phyloP scores from a whole-genome alignment of 805 yeast genomes.

The Naumovozyma dairenensis region DNA sequence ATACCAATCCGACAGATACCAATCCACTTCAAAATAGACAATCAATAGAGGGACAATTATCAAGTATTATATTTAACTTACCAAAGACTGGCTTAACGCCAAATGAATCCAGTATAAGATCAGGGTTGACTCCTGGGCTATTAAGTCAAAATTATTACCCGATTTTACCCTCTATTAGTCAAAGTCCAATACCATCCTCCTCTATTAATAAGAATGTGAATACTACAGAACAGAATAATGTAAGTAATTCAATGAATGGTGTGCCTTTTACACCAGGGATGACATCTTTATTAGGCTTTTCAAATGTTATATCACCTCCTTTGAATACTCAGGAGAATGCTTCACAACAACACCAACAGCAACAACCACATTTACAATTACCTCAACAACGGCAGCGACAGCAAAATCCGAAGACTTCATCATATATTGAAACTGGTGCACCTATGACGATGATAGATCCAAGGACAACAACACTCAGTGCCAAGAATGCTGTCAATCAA shows the following conservation, averaged over 20 bases:
- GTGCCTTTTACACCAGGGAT: slow-evolving; percentile 4
- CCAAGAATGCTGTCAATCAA: too few relatives aligned
- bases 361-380: too few relatives aligned
- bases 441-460: too few relatives aligned
- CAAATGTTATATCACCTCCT: background rate
- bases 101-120: slow-evolving; percentile 60
- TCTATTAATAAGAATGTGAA: background rate
- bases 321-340: background rate
- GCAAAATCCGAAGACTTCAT: too few relatives aligned
- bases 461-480: too few relatives aligned
- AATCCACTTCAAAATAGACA: slow-evolving; percentile 1
- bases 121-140: slow-evolving; percentile 61
- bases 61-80: slow-evolving; percentile 17
- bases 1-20: background rate
- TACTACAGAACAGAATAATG: background rate
- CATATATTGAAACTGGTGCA: too few relatives aligned
- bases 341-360: background rate
- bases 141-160: slow-evolving; percentile 19
- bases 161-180: slow-evolving; percentile 11
- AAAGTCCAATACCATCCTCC: background rate
- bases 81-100: slow-evolving; percentile 59
- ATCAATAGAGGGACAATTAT: slow-evolving; percentile 7
- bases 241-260: slow-evolving; percentile 1
- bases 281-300: slow-evolving; percentile 2
- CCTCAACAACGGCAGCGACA: too few relatives aligned